Conservation (phyloP, 2,329 filamentous ascomycete genomes). For the Thyridium curvatum region DNA sequence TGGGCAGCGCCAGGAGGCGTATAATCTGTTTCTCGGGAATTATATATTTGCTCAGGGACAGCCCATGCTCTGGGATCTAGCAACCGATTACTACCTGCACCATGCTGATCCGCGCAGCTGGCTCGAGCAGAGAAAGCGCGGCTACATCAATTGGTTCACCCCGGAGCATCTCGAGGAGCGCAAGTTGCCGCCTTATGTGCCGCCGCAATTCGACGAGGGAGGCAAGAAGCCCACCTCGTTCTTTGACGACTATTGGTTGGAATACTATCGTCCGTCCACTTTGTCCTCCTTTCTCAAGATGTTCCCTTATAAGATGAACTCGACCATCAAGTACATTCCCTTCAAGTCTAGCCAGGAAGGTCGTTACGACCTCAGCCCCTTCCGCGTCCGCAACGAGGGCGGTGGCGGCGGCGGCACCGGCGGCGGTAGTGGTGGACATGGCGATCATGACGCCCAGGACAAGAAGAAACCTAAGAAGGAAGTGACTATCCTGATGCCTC, state of each 20-base stretch:
- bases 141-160: conserved; percentile 89
- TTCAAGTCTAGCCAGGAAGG: conserved; percentile 66
- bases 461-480: conserved; percentile 60
- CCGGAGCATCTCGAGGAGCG: conserved; percentile 63
- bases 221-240: conserved; percentile 43
- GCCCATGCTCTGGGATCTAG: conserved; percentile 94
- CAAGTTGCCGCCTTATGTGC: conserved; percentile 42
- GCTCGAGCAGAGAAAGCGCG: conserved; percentile 50
- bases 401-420: conserved; percentile 10
- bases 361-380: conserved; percentile 81
- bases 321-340: conserved; percentile 76
- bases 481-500: conserved; percentile 62
- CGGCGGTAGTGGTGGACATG: too few species aligned
- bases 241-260: conserved; percentile 94
- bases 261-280: conserved; percentile 87
- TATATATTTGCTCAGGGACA: conserved; percentile 84
- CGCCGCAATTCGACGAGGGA: conserved; percentile 42
- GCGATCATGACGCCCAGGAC: conserved; percentile 38
- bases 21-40: conserved; percentile 94
- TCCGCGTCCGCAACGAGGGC: conserved; percentile 64
- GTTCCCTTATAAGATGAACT: conserved; percentile 89
- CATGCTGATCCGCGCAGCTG: conserved; percentile 76
- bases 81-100: conserved; percentile 93
- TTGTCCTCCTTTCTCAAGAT: conserved; percentile 88
- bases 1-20: conserved; percentile 95